Percentiles rank a stretch among this genome's conserved stretches.
These are phyloP conservation scores for Cryptosporidium felis DNA, from an alignment of 169 alveolate species.

Conservation along the genomic window DNA sequence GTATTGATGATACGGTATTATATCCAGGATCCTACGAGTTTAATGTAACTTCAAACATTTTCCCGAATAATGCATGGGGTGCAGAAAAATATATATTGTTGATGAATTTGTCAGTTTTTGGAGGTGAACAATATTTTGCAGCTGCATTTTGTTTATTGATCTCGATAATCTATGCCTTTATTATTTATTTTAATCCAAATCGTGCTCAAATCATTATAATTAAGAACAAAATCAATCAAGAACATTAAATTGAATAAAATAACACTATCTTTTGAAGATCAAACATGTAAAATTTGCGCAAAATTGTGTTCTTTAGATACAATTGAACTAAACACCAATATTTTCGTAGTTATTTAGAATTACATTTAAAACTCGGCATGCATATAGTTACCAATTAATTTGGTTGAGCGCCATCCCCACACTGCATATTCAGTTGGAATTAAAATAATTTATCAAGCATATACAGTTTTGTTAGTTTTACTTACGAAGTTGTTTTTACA, in stretches of 20 bases:
- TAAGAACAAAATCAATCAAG: neutral
- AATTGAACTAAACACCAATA: too few relatives aligned
- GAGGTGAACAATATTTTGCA: conserved; percentile 59
- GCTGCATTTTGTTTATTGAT: conserved; percentile 44
- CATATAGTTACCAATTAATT: conserved; percentile 18
- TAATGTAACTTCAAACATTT: conserved; percentile 31
- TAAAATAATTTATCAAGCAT: neutral
- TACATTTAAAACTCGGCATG: too few relatives aligned
- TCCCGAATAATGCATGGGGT: conserved; percentile 70
- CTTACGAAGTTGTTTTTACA: neutral
- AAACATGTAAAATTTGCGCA: too few relatives aligned
- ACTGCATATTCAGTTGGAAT: neutral
- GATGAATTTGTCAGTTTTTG: conserved; percentile 48
- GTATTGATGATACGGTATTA: conserved; percentile 1
- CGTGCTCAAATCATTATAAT: conserved; percentile 52
- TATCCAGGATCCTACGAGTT: conserved; percentile 62
- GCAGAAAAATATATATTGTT: conserved; percentile 47
- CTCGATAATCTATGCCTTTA: conserved; percentile 8
- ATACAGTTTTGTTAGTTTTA: neutral
- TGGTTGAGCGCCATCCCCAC: conserved; percentile 64
- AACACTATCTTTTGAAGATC: too few relatives aligned
- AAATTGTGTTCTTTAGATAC: too few relatives aligned
- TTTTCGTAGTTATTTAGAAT: too few relatives aligned
- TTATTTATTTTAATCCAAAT: conserved; percentile 53
- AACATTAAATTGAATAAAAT: conserved; percentile 33